Percentiles rank a stretch among this genome's conserved stretches.
Conservation (phyloP, 441 rosid genomes). For the Codiaeum variegatum region DNA sequence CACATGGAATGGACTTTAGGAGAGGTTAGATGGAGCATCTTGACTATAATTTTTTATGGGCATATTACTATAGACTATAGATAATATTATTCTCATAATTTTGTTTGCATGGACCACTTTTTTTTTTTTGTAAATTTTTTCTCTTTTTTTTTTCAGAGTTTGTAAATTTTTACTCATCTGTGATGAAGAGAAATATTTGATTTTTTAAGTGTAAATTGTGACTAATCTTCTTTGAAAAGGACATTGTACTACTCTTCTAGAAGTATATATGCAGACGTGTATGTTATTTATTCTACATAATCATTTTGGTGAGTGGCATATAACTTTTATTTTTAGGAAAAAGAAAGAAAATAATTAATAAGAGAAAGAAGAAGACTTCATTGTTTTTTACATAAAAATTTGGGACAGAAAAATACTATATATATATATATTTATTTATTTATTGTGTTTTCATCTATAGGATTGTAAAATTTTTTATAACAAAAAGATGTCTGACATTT, state of each 20-base stretch:
- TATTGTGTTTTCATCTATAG: no score
- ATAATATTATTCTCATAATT: no score
- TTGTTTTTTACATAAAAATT: neutral
- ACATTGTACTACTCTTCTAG: neutral
- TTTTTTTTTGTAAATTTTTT: no score
- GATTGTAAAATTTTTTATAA: no score
- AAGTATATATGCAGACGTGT: neutral
- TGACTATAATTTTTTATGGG: neutral
- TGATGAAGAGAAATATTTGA: no score
- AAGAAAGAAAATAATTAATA: no score
- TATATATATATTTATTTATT: no score
- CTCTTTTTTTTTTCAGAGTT: no score
- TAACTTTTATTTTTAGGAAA: neutral
- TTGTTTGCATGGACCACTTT: no score
- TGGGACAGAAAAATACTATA: no score
- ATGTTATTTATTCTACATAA: neutral
- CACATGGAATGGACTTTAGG: conserved; percentile 13
- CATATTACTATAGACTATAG: neutral
- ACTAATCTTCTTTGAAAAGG: neutral
- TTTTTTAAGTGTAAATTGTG: neutral
- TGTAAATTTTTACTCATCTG: no score
- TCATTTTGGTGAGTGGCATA: neutral
- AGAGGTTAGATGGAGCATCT: neutral
- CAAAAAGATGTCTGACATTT: no score
- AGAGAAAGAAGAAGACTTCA: neutral